A percentile compares a stretch with the other conserved stretches of the same genome.
These are phyloP conservation scores for Coniochaeta sp. DNA, from an alignment of 2,329 filamentous ascomycete genomes.

Conservation along the genomic window DNA sequence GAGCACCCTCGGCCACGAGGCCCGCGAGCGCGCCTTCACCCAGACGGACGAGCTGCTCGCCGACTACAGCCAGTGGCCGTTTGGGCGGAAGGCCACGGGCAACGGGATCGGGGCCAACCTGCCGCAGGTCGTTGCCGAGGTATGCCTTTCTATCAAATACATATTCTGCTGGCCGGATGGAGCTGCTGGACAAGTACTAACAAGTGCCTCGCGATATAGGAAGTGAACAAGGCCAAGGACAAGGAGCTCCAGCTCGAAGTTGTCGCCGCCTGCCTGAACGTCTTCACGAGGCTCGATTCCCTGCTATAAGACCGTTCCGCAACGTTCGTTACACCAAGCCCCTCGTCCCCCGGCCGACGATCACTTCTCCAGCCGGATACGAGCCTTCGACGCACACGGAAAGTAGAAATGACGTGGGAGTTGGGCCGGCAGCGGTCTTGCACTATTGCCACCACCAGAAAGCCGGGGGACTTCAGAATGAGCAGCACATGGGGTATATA, in stretches of 20 bases:
- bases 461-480: not conserved
- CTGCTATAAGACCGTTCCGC: conserved; percentile 46
- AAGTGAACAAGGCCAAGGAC: conserved; percentile 79
- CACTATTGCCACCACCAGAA: not conserved
- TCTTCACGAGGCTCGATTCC: conserved; percentile 96
- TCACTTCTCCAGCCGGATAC: not conserved
- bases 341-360: not conserved
- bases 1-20: conserved; percentile 86
- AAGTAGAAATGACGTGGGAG: not conserved
- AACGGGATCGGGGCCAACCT: conserved; percentile 89
- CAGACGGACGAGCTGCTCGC: conserved; percentile 94
- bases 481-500: not conserved
- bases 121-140: conserved; percentile 75
- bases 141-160: conserved; percentile 21
- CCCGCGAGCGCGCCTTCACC: conserved; percentile 87
- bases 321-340: not conserved
- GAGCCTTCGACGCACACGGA: not conserved
- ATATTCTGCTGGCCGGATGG: not conserved
- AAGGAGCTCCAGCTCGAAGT: conserved; percentile 96
- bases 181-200: not conserved
- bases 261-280: conserved; percentile 90
- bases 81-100: conserved; percentile 72
- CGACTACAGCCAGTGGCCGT: conserved; percentile 97
- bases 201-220: conserved; percentile 30
- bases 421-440: not conserved